Base-by-base conservation (phyloP, 2,329 filamentous ascomycete species). In the Claviceps africana region DNA sequence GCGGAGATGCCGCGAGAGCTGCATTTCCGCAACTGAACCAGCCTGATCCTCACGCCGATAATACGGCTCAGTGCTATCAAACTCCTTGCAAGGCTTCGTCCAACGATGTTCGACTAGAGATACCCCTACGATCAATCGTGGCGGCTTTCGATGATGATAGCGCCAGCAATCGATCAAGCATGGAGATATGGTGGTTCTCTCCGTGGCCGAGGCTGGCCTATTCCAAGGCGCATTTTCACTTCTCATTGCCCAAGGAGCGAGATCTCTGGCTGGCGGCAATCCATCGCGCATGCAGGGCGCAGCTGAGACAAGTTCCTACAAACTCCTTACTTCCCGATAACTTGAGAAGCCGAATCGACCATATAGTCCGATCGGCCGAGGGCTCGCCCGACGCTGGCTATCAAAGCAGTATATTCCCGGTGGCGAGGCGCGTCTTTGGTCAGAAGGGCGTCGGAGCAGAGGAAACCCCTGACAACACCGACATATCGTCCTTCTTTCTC, bases 171-270 rank as follows among this genome's bases (percentile, higher is more conserved):
- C 70, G 72, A 7, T 76, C 75, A 45, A 74, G 74, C 6, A 62
- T 80, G 49, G 77, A 81, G 58, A 67, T 79, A 2, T 80, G 76
- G 76, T 80, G 77, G 77, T 72, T 70, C 53, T 71, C 71, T 15
- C 61, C 65, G 17, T 65, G 69, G 52, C 69, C 71, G 2, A 65
- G 68, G 13, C 64, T 75, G 42, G 65, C 69, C 15, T 78, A 75
- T 55, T 66, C 66, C 53, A 74, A 71, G 53, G 64, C 72, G 2
- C 71, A 73, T 40, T 62, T 79, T 39, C 74, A 74, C 59, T 78
- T 80, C 58, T 64, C 63, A 47, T 60, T 73, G 31, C 70, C 73
- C 9, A 66, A 70, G 30, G 73, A 77, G 49, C 68, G 75, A 28
- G 73, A 78, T 52, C 69, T 72, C 45, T 75, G 73, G 69, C 61